phyloP scores from a whole-genome alignment of 2,329 filamentous ascomycete species.

The Thielaviopsis punctulata region DNA sequence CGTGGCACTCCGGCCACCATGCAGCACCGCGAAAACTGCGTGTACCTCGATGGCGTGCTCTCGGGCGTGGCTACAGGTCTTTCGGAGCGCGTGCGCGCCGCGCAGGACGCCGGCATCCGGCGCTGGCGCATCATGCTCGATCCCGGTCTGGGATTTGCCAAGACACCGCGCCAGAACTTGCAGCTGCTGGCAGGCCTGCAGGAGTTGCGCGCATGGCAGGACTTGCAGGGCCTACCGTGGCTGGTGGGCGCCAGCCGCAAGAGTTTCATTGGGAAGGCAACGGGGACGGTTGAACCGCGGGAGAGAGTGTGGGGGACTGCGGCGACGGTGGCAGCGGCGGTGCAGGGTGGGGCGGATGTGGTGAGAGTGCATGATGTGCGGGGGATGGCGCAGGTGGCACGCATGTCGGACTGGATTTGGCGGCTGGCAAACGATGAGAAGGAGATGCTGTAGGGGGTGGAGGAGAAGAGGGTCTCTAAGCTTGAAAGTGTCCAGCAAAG shows the following conservation, averaged over 20 bases:
- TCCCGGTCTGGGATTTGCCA: slow-evolving; percentile 88
- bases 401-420: slow-evolving; percentile 90
- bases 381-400: slow-evolving; percentile 71
- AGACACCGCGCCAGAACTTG: slow-evolving; percentile 64
- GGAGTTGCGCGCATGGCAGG: slow-evolving; percentile 46
- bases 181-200: slow-evolving; percentile 53
- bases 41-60: slow-evolving; percentile 47
- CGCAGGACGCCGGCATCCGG: slow-evolving; percentile 63
- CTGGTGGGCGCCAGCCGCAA: slow-evolving; percentile 80
- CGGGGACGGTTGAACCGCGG: slow-evolving; percentile 52
- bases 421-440: slow-evolving; percentile 24
- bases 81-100: slow-evolving; percentile 49
- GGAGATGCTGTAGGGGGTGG: not conserved
- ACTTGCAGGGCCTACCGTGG: slow-evolving; percentile 62
- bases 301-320: slow-evolving; percentile 74
- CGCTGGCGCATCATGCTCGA: slow-evolving; percentile 93
- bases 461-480: not conserved
- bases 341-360: slow-evolving; percentile 78
- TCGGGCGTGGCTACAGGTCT: slow-evolving; percentile 51
- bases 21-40: slow-evolving; percentile 51
- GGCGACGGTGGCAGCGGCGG: slow-evolving; percentile 67
- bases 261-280: slow-evolving; percentile 69
- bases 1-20: slow-evolving; percentile 70
- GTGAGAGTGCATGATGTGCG: slow-evolving; percentile 80
- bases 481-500: not conserved